Conservation (phyloP, 2,329 filamentous ascomycete genomes). For the Paracamarosporium sp. region DNA sequence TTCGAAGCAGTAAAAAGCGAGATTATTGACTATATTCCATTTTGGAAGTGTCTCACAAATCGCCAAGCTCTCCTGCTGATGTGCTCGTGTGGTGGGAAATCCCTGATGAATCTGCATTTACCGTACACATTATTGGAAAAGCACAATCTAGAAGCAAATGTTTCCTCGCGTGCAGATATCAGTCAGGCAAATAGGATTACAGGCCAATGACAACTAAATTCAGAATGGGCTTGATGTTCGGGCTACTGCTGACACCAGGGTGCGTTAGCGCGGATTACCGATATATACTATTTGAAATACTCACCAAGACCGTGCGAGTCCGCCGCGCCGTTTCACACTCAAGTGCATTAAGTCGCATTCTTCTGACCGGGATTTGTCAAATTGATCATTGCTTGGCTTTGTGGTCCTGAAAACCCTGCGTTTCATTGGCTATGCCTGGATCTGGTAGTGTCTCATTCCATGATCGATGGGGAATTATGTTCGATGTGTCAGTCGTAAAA, state of each 20-base stretch:
- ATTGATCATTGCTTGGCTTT: slow-evolving; percentile 14
- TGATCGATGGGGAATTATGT: neutral
- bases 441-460: slow-evolving; percentile 5
- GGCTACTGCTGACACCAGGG: slow-evolving; percentile 15
- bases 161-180: too few relatives aligned
- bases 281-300: slow-evolving; percentile 37
- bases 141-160: too few relatives aligned
- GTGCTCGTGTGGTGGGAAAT: too few relatives aligned
- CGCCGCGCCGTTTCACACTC: slow-evolving; percentile 20
- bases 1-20: too few relatives aligned
- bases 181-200: slow-evolving; percentile 12
- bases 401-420: slow-evolving; percentile 17
- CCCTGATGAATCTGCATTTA: too few relatives aligned
- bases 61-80: too few relatives aligned
- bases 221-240: slow-evolving; percentile 22
- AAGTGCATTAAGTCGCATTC: slow-evolving; percentile 14
- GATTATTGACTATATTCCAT: too few relatives aligned
- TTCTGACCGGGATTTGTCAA: slow-evolving; percentile 28
- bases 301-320: slow-evolving; percentile 18
- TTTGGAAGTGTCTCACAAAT: too few relatives aligned
- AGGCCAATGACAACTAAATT: slow-evolving; percentile 3
- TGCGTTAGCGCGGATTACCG: slow-evolving; percentile 25
- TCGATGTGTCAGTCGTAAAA: neutral
- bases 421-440: neutral
- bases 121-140: too few relatives aligned